Base-by-base conservation (phyloP, 1,284 basidiomycete species). In the Trametes versicolor region DNA sequence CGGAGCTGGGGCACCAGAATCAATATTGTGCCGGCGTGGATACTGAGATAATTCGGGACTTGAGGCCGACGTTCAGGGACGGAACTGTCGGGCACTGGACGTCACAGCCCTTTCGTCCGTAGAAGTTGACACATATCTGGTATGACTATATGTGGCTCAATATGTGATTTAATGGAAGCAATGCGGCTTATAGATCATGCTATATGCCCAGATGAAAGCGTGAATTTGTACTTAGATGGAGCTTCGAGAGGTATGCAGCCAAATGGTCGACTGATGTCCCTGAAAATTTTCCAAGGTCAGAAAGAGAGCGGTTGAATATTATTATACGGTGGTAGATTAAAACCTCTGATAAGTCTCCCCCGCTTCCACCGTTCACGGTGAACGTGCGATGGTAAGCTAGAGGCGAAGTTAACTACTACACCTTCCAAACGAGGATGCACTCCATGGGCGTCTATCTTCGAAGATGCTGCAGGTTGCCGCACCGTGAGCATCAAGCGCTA, bases 391-490 rank as follows among this genome's bases (percentile, higher is more conserved):
- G 21, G 43, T 45, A 45, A 17, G 47, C 6, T 25, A 5, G 2
- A 13, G 23, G 9, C 25, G 48, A 49, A n/a, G n/a, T n/a, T n/a
- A n/a, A 29, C 48, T 13, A 49, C 25, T 2, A 49, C 21, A 17
- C 50, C 50, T 63, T 41, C 62, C 56, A 27, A 58, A 55, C 49
- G 3, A 1, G 45, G 55, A 25, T 1, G 25, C 17, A 21, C 57
- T 58, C 51, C 21, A 19, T 7, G 21, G n/a, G 62, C 62, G 62
- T 29, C 50, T 48, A 32, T 32, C 32, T 27, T 10, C 49, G 50
- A n/a, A 13, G 23, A 10, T 32, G 13, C 47, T 52, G 29, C 50
- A 34, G 47, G 60, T 41, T 21, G 51, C 49, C 41, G 43, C 50
- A 52, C 19, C 21, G 19, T 36, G 21, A 49, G 48, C 48, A 49